Evolutionary conservation across 345 rosid species (phyloP).

Genomic region (Corymbia maculata): DNA sequence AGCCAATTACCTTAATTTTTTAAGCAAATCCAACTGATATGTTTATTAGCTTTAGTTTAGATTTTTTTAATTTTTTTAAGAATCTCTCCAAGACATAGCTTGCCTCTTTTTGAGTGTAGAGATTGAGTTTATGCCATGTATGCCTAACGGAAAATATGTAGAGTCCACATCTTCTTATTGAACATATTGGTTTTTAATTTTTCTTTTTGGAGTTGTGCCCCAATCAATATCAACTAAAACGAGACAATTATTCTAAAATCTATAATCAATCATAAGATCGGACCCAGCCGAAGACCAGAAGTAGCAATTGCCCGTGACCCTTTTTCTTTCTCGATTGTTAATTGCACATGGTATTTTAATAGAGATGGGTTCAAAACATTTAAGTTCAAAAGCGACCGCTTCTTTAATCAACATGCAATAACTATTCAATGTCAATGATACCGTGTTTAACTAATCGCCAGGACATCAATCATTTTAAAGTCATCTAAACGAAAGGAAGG

Average conservation of each 20-base stretch:
- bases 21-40: neutral
- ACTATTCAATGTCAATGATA: neutral
- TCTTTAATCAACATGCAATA: neutral
- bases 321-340: neutral
- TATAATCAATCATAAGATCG: neutral
- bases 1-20: neutral
- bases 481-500: neutral
- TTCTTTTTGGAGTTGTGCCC: neutral
- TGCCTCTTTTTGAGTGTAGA: neutral
- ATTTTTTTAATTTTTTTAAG: neutral
- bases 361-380: neutral
- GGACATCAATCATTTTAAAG: neutral
- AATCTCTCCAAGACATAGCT: rapidly evolving
- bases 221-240: neutral
- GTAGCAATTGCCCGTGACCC: neutral
- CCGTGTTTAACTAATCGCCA: neutral
- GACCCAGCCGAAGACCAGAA: neutral
- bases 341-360: neutral
- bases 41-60: neutral
- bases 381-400: neutral
- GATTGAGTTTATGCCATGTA: neutral
- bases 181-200: neutral
- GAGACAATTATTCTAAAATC: neutral
- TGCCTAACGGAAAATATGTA: neutral
- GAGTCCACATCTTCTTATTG: neutral